Percentiles rank a stretch among this genome's conserved stretches.
phyloP scores from a whole-genome alignment of 352 stramenopile species.

The Phytophthora rubi region DNA sequence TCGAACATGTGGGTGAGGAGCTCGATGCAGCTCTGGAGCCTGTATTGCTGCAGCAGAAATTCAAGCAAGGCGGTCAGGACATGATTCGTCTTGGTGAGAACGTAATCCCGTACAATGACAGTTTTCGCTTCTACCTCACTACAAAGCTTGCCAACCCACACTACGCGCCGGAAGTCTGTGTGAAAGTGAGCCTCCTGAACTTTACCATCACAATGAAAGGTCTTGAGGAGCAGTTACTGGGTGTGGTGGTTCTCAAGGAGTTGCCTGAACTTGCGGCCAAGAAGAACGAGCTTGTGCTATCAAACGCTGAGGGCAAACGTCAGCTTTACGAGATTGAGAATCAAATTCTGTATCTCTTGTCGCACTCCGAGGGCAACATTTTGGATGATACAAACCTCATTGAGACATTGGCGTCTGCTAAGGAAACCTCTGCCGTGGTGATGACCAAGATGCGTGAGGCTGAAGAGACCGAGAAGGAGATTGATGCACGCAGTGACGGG shows the following conservation, averaged over 20 bases:
- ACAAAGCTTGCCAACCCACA: conserved; percentile 94
- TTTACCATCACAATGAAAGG: conserved; percentile 94
- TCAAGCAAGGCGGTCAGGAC: conserved; percentile 92
- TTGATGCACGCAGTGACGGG: conserved; percentile 84
- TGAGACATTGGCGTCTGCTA: conserved; percentile 86
- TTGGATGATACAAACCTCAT: conserved; percentile 94
- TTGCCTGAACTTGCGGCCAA: conserved; percentile 90
- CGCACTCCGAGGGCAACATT: conserved; percentile 92
- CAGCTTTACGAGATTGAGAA: conserved; percentile 93
- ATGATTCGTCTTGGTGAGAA: conserved; percentile 93
- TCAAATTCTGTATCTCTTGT: conserved; percentile 92
- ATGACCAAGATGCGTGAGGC: conserved; percentile 92
- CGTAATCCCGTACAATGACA: conserved; percentile 92
- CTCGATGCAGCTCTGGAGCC: conserved; percentile 92
- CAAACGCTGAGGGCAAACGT: conserved; percentile 88
- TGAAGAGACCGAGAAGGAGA: conserved; percentile 91
- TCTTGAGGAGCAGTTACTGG: conserved; percentile 91
- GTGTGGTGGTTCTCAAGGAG: conserved; percentile 90
- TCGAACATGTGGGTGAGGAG: conserved; percentile 92
- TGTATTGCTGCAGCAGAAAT: conserved; percentile 91
- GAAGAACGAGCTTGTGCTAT: conserved; percentile 91
- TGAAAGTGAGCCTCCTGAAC: conserved; percentile 93
- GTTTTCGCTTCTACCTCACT: conserved; percentile 93
- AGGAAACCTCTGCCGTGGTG: conserved; percentile 81
- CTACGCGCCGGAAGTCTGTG: conserved; percentile 90